A percentile compares a stretch with the other conserved stretches of the same genome.
Conservation (phyloP, 2,329 filamentous ascomycete genomes). For the Colletotrichum sp. region DNA sequence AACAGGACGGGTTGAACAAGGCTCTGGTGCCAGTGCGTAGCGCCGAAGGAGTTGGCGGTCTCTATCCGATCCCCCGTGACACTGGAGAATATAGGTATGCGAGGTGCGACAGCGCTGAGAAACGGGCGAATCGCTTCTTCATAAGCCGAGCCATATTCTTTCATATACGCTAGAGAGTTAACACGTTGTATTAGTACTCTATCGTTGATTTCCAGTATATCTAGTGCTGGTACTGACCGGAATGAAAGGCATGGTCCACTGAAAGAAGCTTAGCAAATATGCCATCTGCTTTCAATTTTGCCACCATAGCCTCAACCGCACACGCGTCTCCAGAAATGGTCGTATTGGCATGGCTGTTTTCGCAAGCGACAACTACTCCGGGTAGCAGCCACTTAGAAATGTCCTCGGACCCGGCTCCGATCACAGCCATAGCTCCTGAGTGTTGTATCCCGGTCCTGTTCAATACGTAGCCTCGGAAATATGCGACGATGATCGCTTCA, state of each 20-base stretch:
- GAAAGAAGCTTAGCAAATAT: conserved; percentile 33
- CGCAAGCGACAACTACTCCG: conserved; percentile 30
- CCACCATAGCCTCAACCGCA: conserved; percentile 27
- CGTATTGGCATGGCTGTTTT: conserved; percentile 31
- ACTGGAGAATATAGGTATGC: conserved; percentile 25
- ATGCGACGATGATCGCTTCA: conserved; percentile 39
- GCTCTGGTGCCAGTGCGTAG: conserved; percentile 48
- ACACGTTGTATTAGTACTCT: conserved; percentile 29
- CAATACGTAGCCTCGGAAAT: conserved; percentile 34
- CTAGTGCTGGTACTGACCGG: conserved; percentile 6
- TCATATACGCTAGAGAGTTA: conserved; percentile 25
- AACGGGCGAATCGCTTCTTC: neutral
- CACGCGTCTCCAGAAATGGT: conserved; percentile 28
- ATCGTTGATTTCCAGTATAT: neutral
- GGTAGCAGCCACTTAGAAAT: conserved; percentile 26
- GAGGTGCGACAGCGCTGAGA: neutral
- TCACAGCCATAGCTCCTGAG: conserved; percentile 38
- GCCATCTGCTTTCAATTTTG: conserved; percentile 28
- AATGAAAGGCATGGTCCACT: conserved; percentile 46
- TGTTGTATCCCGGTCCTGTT: neutral
- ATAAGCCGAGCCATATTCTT: neutral
- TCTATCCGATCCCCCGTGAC: conserved; percentile 13
- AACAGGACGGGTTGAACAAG: conserved; percentile 44
- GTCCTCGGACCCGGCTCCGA: conserved; percentile 35
- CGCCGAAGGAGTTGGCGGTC: neutral